Percentiles rank a stretch among this genome's conserved stretches.
Evolutionary conservation across 139 green algal genomes (phyloP).

Genomic region (Monoraphidium neglectum): DNA sequence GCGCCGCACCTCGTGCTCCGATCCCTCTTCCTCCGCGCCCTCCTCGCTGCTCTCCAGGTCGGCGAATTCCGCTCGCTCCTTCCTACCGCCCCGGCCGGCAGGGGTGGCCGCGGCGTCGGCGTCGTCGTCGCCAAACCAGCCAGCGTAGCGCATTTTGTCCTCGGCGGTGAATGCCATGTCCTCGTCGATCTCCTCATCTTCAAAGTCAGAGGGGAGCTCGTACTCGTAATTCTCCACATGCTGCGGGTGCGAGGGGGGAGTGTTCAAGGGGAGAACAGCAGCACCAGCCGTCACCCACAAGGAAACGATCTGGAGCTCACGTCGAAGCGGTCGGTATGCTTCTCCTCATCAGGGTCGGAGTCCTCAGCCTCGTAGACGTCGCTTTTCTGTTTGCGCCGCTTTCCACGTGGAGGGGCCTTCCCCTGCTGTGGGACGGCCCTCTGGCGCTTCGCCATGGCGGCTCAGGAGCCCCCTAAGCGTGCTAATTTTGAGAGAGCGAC

Average conservation of each 20-base stretch:
- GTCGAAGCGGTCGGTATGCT: slow-evolving; percentile 51
- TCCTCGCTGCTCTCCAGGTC: slow-evolving; percentile 42
- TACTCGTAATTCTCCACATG: slow-evolving; percentile 90
- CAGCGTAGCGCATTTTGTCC: slow-evolving; percentile 81
- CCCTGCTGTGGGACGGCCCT: not conserved
- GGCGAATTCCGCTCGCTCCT: slow-evolving; percentile 28
- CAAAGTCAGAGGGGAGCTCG: slow-evolving; percentile 85
- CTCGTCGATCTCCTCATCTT: slow-evolving; percentile 98
- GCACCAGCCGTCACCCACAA: not conserved
- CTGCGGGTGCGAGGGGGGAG: slow-evolving; percentile 46
- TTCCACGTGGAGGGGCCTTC: not conserved
- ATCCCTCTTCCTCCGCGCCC: slow-evolving; percentile 11
- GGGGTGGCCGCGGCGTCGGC: slow-evolving; percentile 45
- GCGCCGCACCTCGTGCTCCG: slow-evolving; percentile 24
- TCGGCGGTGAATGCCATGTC: slow-evolving; percentile 90
- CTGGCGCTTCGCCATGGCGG: not conserved
- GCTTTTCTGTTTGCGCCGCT: slow-evolving; percentile 2
- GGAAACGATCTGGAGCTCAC: slow-evolving; percentile 37
- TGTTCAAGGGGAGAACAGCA: not conserved
- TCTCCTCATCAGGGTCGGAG: slow-evolving; percentile 56
- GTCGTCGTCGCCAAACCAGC: slow-evolving; percentile 63
- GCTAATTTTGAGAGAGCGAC: too few relatives aligned
- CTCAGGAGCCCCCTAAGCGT: too few relatives aligned
- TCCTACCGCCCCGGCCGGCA: not conserved
- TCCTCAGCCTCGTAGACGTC: slow-evolving; percentile 72